Evolutionary conservation across 345 rosid species (phyloP).

Genomic region (Ceriops tagal): DNA sequence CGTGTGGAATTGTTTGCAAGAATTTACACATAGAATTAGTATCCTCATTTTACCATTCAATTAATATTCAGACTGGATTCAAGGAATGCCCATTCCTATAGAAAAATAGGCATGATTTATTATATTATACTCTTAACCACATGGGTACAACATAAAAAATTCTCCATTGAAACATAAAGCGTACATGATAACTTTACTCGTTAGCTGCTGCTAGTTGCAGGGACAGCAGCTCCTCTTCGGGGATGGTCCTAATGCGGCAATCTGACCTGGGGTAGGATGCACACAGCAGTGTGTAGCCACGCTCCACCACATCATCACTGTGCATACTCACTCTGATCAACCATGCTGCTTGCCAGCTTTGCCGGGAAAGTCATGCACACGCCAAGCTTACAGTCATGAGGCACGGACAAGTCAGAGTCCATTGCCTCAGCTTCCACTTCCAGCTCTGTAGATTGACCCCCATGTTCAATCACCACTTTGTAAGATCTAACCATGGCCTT

Average conservation of each 20-base stretch:
- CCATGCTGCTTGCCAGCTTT: constrained; percentile 54
- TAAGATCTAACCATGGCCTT: constrained; percentile 37
- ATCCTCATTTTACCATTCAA: no score
- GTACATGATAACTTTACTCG: constrained; percentile 36
- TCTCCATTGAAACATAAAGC: not conserved
- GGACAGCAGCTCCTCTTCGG: constrained; percentile 83
- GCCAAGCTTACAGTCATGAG: constrained; percentile 92
- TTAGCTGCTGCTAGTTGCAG: constrained; percentile 87
- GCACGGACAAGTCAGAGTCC: constrained; percentile 66
- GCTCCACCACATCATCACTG: constrained; percentile 90
- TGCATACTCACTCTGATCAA: constrained; percentile 98
- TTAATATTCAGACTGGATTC: no score
- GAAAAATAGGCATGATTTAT: no score
- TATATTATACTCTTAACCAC: not conserved
- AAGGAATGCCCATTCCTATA: no score
- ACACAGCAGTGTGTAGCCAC: constrained; percentile 81
- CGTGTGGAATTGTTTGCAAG: no score
- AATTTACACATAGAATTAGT: no score
- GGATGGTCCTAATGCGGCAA: constrained; percentile 76
- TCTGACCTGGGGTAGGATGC: constrained; percentile 78
- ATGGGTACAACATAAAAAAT: constrained; percentile 4
- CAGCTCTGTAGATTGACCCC: constrained; percentile 60
- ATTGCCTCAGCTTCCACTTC: constrained; percentile 85
- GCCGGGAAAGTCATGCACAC: constrained; percentile 99
- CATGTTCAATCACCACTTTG: constrained; percentile 78